Percentiles rank a stretch among this genome's conserved stretches.
Conservation (phyloP, 345 rosid species). For the Arabidopsis suecica region DNA sequence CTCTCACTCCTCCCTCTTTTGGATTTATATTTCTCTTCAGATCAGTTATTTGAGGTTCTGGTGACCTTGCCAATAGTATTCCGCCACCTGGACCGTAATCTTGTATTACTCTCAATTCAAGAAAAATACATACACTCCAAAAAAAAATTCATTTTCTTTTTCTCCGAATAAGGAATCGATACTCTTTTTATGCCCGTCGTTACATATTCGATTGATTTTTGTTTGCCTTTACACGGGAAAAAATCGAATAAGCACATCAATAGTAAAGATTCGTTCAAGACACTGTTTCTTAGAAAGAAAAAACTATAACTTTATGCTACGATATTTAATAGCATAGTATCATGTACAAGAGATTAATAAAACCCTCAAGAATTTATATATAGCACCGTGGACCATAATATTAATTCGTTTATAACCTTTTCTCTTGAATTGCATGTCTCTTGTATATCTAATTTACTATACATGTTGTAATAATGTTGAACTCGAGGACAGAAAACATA, state of each 20-base stretch:
- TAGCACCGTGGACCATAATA: constrained; percentile 16
- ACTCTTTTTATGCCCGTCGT: constrained; percentile 25
- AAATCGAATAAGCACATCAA: constrained; percentile 9
- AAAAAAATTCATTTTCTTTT: neutral
- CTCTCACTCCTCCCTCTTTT: constrained; percentile 45
- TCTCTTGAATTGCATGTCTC: constrained; percentile 9
- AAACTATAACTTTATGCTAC: neutral
- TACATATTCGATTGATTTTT: constrained; percentile 26
- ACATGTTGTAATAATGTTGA: constrained; percentile 34
- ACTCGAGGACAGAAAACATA: constrained; percentile 17
- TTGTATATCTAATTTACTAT: neutral
- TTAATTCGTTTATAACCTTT: neutral
- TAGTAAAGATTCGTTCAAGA: constrained; percentile 10
- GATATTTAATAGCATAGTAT: neutral
- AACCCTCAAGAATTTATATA: constrained; percentile 4
- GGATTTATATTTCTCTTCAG: constrained; percentile 57
- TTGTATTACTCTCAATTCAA: constrained; percentile 31
- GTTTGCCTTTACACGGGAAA: constrained; percentile 26
- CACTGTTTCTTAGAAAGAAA: neutral
- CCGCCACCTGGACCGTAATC: constrained; percentile 72
- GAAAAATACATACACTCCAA: neutral
- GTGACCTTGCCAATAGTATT: constrained; percentile 49
- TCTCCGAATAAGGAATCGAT: neutral
- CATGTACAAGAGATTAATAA: neutral
- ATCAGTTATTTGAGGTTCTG: constrained; percentile 83